Conservation (phyloP, 768 basidiomycete species). For the Piloderma croceum region DNA sequence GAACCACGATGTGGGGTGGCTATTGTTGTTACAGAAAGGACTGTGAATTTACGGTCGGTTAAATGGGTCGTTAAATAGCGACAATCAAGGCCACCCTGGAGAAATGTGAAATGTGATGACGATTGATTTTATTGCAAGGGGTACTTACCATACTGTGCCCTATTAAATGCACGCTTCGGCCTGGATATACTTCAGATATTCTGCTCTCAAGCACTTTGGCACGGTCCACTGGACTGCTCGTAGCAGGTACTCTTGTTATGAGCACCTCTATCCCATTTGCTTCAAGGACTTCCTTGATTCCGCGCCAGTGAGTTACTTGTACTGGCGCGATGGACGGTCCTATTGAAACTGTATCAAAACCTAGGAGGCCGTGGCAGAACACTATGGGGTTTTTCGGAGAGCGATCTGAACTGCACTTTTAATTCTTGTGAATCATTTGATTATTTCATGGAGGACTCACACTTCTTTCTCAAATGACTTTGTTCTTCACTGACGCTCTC, state of each 20-base stretch:
- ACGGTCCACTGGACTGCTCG: conserved; percentile 80
- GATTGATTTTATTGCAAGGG: neutral
- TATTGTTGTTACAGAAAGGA: conserved; percentile 89
- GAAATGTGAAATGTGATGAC: conserved; percentile 15
- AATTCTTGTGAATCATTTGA: conserved; percentile 2
- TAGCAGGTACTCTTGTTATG: conserved; percentile 91
- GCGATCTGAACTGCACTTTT: conserved; percentile 43
- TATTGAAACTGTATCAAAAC: conserved; percentile 81
- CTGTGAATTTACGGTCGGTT: conserved; percentile 70
- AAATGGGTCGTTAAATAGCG: conserved; percentile 80
- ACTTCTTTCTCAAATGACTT: conserved; percentile 48
- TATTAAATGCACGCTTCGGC: conserved; percentile 82
- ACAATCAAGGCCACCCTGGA: conserved; percentile 90
- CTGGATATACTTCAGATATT: conserved; percentile 77
- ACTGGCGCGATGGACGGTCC: conserved; percentile 72
- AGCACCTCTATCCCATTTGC: conserved; percentile 85
- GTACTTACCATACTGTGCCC: conserved; percentile 71
- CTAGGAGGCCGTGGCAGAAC: conserved; percentile 92
- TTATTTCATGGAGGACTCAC: conserved; percentile 34
- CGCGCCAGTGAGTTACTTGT: conserved; percentile 93
- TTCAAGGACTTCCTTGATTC: conserved; percentile 89
- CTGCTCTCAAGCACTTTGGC: conserved; percentile 84
- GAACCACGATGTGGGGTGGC: conserved; percentile 94
- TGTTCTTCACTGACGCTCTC: conserved; percentile 44
- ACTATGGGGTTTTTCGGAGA: conserved; percentile 81